These are phyloP conservation scores for Brassica balearica DNA, from an alignment of 441 rosid genomes.

Conservation along the genomic window DNA sequence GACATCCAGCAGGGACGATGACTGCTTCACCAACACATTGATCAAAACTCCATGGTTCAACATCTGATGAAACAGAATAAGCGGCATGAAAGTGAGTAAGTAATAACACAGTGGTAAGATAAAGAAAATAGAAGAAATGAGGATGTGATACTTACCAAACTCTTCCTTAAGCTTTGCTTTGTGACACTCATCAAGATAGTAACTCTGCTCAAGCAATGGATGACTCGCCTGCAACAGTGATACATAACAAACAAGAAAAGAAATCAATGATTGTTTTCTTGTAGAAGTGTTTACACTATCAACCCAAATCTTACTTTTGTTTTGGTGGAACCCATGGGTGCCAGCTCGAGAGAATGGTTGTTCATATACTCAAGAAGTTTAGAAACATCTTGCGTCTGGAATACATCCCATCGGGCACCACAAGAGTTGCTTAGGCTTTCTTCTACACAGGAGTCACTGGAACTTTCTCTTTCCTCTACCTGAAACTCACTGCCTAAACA, in stretches of 20 bases:
- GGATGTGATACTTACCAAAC: conserved; percentile 61
- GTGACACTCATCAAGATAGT: conserved; percentile 79
- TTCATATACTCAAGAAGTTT: conserved; percentile 78
- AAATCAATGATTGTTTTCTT: conserved; percentile 28
- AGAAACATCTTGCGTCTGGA: conserved; percentile 89
- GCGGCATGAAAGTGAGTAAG: conserved; percentile 11
- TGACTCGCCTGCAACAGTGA: conserved; percentile 66
- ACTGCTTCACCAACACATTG: conserved; percentile 98
- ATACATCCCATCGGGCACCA: conserved; percentile 97
- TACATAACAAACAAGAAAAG: conserved; percentile 30
- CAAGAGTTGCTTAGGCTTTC: conserved; percentile 53
- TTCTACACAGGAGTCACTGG: conserved; percentile 39
- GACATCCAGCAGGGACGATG: conserved; percentile 93
- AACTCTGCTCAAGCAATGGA: conserved; percentile 86
- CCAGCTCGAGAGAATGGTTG: conserved; percentile 70
- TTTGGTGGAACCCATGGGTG: conserved; percentile 45
- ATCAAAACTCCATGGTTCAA: conserved; percentile 97
- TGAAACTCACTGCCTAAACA: conserved; percentile 34
- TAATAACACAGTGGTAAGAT: not conserved
- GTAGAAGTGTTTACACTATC: conserved; percentile 4
- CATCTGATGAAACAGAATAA: conserved; percentile 52
- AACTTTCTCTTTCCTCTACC: conserved; percentile 45
- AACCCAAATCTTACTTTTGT: conserved; percentile 60
- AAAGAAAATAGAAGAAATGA: conserved; percentile 16
- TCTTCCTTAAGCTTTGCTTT: conserved; percentile 90